Percentiles rank a stretch among this genome's conserved stretches.
Evolutionary conservation across 2,329 filamentous ascomycete genomes (phyloP).

Genomic region (Diaporthe sp.): DNA sequence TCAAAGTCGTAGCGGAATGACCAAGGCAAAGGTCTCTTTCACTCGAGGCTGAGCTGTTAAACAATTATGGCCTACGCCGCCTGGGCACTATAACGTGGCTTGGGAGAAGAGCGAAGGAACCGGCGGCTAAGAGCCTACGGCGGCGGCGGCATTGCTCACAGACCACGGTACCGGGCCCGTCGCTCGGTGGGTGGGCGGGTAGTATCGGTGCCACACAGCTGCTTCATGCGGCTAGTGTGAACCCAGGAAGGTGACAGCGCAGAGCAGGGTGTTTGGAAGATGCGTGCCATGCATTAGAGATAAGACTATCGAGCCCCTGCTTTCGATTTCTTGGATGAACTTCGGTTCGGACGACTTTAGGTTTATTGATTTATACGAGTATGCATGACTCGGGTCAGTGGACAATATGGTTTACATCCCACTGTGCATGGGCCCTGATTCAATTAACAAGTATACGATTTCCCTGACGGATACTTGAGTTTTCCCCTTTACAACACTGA

Average conservation of each 20-base stretch:
- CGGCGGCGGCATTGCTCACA: background rate
- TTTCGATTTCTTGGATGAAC: background rate
- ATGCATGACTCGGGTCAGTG: constrained; percentile 3
- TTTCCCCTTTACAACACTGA: background rate
- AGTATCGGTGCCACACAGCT: constrained; percentile 7
- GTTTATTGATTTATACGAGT: background rate
- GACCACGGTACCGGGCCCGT: background rate
- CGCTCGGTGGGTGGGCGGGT: background rate
- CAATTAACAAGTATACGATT: background rate
- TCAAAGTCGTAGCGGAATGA: background rate
- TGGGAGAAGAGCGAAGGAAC: background rate
- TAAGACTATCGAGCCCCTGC: constrained; percentile 4
- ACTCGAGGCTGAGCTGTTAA: background rate
- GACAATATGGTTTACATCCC: background rate
- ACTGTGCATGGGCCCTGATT: background rate
- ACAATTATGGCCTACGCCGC: background rate
- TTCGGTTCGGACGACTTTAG: background rate
- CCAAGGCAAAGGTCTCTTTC: background rate
- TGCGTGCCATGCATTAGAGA: background rate
- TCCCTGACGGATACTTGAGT: background rate
- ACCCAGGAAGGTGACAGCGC: background rate
- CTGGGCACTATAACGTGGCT: constrained; percentile 1
- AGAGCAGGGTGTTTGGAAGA: background rate
- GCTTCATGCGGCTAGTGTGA: constrained; percentile 1
- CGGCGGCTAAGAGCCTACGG: constrained; percentile 3